Conservation (phyloP, 768 basidiomycete species). For the Leccinum broughii region DNA sequence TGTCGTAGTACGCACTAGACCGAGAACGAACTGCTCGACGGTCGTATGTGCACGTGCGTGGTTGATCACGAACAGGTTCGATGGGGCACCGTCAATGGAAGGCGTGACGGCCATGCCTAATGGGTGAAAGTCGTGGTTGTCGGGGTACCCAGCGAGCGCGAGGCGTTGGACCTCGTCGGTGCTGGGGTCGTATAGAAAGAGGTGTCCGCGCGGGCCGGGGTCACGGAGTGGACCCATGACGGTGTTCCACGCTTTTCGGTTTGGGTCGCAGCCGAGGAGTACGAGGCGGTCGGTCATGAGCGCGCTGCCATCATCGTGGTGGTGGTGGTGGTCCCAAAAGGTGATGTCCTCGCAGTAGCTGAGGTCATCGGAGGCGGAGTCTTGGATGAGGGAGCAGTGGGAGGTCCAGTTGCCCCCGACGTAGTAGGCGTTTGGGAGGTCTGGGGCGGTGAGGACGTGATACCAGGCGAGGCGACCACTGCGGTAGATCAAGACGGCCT, state of each 20-base stretch:
- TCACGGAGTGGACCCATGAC: constrained; percentile 69
- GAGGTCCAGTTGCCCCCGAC: constrained; percentile 47
- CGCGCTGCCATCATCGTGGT: constrained; percentile 31
- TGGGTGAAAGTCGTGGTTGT: constrained; percentile 66
- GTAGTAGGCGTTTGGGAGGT: constrained; percentile 53
- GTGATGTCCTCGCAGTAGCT: constrained; percentile 63
- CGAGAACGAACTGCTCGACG: constrained; percentile 66
- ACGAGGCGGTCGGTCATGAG: constrained; percentile 44
- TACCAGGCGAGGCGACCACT: constrained; percentile 44
- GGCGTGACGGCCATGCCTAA: constrained; percentile 63
- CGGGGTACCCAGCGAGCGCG: constrained; percentile 52
- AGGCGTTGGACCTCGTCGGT: constrained; percentile 39
- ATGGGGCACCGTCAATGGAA: constrained; percentile 46
- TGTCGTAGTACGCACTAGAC: constrained; percentile 42
- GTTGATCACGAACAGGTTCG: constrained; percentile 67
- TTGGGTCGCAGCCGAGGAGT: constrained; percentile 43
- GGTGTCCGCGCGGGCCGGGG: constrained; percentile 55
- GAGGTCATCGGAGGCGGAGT: constrained; percentile 34
- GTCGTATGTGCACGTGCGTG: constrained; percentile 61
- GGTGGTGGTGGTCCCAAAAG: constrained; percentile 61
- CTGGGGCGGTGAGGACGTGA: constrained; percentile 41
- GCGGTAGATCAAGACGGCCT: constrained; percentile 49
- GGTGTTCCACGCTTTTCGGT: constrained; percentile 67
- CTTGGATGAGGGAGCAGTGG: constrained; percentile 45
- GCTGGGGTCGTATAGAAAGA: constrained; percentile 54